Evolutionary conservation across 441 rosid genomes (phyloP).

Genomic region (Aquilaria agallochum): DNA sequence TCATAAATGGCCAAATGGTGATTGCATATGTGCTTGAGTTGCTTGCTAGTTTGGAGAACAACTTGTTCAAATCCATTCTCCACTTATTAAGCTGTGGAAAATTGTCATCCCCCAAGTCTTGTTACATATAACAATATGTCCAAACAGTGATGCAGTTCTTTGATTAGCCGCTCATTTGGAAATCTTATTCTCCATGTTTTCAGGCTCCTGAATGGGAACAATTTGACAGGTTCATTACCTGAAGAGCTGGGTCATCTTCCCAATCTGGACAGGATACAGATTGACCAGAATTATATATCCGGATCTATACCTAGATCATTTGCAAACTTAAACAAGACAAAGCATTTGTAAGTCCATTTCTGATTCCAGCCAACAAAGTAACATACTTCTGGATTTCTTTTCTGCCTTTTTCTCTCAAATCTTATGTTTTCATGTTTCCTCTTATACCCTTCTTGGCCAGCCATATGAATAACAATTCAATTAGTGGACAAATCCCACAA

Average conservation of each 20-base stretch:
- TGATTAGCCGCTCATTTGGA: constrained; percentile 11
- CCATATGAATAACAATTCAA: constrained; percentile 98
- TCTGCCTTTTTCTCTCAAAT: constrained; percentile 6
- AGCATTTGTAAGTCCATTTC: constrained; percentile 78
- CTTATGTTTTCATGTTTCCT: constrained; percentile 10
- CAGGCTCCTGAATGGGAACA: constrained; percentile 94
- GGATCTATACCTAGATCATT: constrained; percentile 80
- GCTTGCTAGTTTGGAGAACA: not conserved
- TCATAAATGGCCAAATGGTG: not conserved
- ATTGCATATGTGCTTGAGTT: not conserved
- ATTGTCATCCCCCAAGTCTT: not conserved
- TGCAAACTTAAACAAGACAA: constrained; percentile 74
- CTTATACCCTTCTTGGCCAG: constrained; percentile 40
- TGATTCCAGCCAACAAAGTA: constrained; percentile 10
- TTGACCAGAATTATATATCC: constrained; percentile 84
- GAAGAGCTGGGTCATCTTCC: constrained; percentile 91
- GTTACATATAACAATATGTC: not conserved
- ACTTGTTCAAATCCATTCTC: too few species aligned
- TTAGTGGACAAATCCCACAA: constrained; percentile 88
- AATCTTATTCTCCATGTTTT: constrained; percentile 22
- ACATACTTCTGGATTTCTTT: not conserved
- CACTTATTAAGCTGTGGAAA: too few species aligned
- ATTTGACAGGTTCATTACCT: constrained; percentile 66
- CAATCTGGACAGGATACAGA: constrained; percentile 84
- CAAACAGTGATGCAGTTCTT: not conserved